Conservation (phyloP, 306 rosid species). For the Fagus crenata region DNA sequence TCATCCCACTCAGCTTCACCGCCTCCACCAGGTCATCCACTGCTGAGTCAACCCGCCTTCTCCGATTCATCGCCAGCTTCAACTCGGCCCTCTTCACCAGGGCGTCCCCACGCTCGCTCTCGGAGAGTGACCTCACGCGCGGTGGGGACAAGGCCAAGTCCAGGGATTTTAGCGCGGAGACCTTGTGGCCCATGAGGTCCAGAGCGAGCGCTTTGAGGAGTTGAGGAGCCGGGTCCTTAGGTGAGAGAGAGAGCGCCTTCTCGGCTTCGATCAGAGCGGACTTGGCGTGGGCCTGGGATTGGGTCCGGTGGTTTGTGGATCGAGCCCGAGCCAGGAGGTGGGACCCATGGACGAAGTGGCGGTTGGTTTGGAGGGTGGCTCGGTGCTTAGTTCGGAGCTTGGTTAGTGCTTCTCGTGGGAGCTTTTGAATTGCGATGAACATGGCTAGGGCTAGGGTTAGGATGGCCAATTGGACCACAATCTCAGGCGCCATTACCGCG, state of each 20-base stretch:
- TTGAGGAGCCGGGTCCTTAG: slow-evolving; percentile 53
- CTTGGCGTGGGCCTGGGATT: slow-evolving; percentile 47
- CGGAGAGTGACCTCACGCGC: slow-evolving; percentile 39
- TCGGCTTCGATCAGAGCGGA: slow-evolving; percentile 51
- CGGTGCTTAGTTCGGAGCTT: slow-evolving; percentile 40
- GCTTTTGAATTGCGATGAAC: slow-evolving; percentile 30
- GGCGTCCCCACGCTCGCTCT: slow-evolving; percentile 41
- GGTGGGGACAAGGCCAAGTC: slow-evolving; percentile 51
- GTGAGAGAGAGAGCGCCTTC: slow-evolving; percentile 49
- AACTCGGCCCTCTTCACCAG: slow-evolving; percentile 58
- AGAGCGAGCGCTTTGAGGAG: slow-evolving; percentile 52
- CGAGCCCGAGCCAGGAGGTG: slow-evolving; percentile 56
- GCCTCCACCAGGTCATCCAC: slow-evolving; percentile 56
- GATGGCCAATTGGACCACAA: slow-evolving; percentile 42
- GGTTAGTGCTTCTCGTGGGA: slow-evolving; percentile 36
- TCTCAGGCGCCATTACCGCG: slow-evolving; percentile 38
- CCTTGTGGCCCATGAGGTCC: slow-evolving; percentile 40
- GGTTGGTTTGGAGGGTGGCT: slow-evolving; percentile 38
- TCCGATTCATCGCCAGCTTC: slow-evolving; percentile 48
- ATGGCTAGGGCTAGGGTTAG: slow-evolving; percentile 41
- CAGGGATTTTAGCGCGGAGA: slow-evolving; percentile 48
- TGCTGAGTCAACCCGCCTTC: slow-evolving; percentile 65
- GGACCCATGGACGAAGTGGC: slow-evolving; percentile 48
- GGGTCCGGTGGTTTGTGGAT: slow-evolving; percentile 33
- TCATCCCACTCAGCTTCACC: slow-evolving; percentile 25